A percentile compares a stretch with the other conserved stretches of the same genome.
Evolutionary conservation across 345 rosid species (phyloP).

Genomic region (Aethionema arabicum): DNA sequence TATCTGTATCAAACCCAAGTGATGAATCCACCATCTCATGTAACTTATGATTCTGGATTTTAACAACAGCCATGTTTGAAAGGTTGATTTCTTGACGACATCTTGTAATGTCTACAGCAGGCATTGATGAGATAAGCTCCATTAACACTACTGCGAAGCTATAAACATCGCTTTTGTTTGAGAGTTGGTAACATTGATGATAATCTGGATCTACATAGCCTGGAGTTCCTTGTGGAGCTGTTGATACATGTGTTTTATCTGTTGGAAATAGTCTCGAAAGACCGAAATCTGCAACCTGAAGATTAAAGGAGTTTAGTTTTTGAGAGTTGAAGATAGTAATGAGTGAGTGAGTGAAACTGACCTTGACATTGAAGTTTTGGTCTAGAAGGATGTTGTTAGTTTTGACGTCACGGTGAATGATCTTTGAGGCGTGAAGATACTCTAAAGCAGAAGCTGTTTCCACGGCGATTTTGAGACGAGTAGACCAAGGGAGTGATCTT

Average conservation of each 20-base stretch:
- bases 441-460: conserved; percentile 78
- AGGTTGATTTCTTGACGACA: conserved; percentile 79
- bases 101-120: conserved; percentile 85
- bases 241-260: conserved; percentile 70
- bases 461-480: conserved; percentile 67
- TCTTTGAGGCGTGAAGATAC: conserved; percentile 74
- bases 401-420: conserved; percentile 89
- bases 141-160: conserved; percentile 41
- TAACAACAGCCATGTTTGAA: conserved; percentile 70
- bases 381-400: conserved; percentile 87
- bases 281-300: conserved; percentile 84
- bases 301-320: not conserved
- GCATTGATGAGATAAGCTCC: conserved; percentile 63
- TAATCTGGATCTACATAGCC: conserved; percentile 96
- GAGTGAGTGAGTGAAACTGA: conserved; percentile 6
- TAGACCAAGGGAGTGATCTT: conserved; percentile 62
- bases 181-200: conserved; percentile 77
- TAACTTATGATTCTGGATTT: conserved; percentile 58
- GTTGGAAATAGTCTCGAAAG: conserved; percentile 79
- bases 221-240: conserved; percentile 95
- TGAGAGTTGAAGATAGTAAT: not conserved
- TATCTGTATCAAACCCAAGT: conserved; percentile 70
- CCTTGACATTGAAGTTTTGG: conserved; percentile 64
- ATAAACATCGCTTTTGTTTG: conserved; percentile 81
- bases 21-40: conserved; percentile 66